phyloP scores from a whole-genome alignment of 306 rosid genomes.

The Begonia fuchsioides region DNA sequence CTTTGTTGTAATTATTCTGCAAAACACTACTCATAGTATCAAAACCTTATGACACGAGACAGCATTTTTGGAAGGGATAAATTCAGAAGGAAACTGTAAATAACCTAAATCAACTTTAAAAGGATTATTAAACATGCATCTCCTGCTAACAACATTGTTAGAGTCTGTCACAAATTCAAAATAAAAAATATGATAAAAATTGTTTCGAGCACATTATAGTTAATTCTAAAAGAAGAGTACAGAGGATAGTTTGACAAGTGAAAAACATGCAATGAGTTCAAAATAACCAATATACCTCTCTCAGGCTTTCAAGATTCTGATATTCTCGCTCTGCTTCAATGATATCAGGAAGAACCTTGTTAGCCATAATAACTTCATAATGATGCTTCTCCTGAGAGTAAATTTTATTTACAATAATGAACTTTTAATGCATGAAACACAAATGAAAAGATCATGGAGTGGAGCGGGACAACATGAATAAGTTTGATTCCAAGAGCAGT shows the following conservation, averaged over 20 bases:
- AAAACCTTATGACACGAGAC: background rate
- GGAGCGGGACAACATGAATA: background rate
- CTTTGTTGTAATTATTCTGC: constrained; percentile 56
- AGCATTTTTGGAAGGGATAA: background rate
- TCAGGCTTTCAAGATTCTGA: constrained; percentile 30
- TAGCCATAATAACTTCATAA: constrained; percentile 55
- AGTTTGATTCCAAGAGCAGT: too few species aligned
- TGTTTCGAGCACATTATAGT: too few species aligned
- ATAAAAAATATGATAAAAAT: too few species aligned
- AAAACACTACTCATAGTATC: constrained; percentile 15
- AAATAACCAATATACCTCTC: constrained; percentile 25
- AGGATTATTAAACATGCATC: too few species aligned
- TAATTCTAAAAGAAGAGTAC: too few species aligned
- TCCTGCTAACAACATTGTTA: too few species aligned
- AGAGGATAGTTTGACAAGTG: too few species aligned
- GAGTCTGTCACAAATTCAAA: too few species aligned
- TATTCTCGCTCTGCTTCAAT: constrained; percentile 37
- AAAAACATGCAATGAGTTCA: too few species aligned
- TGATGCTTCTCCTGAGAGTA: constrained; percentile 44
- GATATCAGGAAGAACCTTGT: constrained; percentile 37
- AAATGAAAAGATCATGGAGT: constrained; percentile 3
- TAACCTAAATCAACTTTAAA: background rate
- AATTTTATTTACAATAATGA: constrained; percentile 3
- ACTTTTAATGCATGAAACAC: background rate
- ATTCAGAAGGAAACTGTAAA: constrained; percentile 2